A percentile compares a stretch with the other conserved stretches of the same genome.
Conservation (phyloP, 2,329 filamentous ascomycete genomes). For the Fusarium marasasianum region DNA sequence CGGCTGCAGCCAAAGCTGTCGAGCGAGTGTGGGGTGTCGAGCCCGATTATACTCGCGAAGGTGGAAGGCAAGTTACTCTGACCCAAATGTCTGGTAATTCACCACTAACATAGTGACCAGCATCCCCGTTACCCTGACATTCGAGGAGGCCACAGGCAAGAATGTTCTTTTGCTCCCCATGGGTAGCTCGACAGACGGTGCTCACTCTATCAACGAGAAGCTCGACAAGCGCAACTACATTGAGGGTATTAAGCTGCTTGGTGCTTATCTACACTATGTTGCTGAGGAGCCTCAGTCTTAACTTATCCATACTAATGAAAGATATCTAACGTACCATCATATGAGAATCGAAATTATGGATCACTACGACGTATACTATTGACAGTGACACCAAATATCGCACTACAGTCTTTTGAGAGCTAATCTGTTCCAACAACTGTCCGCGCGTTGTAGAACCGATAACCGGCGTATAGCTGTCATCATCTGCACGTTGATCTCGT, state of each 20-base stretch:
- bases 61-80: constrained; percentile 74
- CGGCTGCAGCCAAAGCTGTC: constrained; percentile 92
- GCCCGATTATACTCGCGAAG: constrained; percentile 95
- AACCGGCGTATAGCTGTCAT: not conserved
- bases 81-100: not conserved
- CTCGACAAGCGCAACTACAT: constrained; percentile 97
- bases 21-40: constrained; percentile 93
- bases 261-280: constrained; percentile 95
- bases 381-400: not conserved
- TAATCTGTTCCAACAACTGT: not conserved
- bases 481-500: not conserved
- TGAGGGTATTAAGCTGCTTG: constrained; percentile 94
- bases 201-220: constrained; percentile 99
- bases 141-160: constrained; percentile 97
- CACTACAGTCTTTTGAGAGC: not conserved
- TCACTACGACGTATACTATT: not conserved
- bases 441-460: not conserved
- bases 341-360: not conserved
- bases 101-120: constrained; percentile 55
- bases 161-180: constrained; percentile 95
- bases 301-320: constrained; percentile 13
- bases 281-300: constrained; percentile 78
- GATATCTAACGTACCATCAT: constrained; percentile 21
- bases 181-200: constrained; percentile 96
- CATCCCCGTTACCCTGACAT: constrained; percentile 96